A percentile compares a stretch with the other conserved stretches of the same genome.
phyloP scores from a whole-genome alignment of 2,329 filamentous ascomycete genomes.

The Colletotrichum noveboracense region DNA sequence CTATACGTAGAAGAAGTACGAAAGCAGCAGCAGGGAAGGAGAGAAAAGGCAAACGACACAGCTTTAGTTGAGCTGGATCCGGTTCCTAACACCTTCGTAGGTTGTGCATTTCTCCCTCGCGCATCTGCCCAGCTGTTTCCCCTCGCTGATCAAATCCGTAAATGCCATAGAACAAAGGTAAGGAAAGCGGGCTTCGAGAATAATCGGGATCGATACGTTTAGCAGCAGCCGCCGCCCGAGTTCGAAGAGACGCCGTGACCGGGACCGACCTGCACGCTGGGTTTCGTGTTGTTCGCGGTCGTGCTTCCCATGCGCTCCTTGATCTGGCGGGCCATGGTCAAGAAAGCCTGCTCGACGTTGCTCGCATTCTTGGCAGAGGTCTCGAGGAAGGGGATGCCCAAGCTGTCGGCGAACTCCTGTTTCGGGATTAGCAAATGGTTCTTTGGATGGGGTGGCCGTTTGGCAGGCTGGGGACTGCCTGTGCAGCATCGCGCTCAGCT shows the following conservation, averaged over 20 bases:
- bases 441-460: background rate
- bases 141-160: slow-evolving; percentile 22
- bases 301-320: slow-evolving; percentile 99
- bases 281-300: slow-evolving; percentile 96
- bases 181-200: slow-evolving; percentile 15
- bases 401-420: slow-evolving; percentile 97
- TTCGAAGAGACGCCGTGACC: slow-evolving; percentile 92
- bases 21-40: slow-evolving; percentile 12
- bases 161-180: slow-evolving; percentile 22
- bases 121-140: slow-evolving; percentile 9
- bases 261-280: slow-evolving; percentile 92
- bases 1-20: slow-evolving; percentile 24
- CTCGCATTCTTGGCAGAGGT: slow-evolving; percentile 99
- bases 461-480: background rate
- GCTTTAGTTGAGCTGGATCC: slow-evolving; percentile 15
- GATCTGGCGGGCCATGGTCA: slow-evolving; percentile 99
- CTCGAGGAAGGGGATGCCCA: slow-evolving; percentile 99
- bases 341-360: slow-evolving; percentile 99
- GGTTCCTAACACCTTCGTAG: slow-evolving; percentile 18
- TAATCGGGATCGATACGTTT: slow-evolving; percentile 43
- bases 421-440: slow-evolving; percentile 6
- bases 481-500: background rate
- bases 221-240: slow-evolving; percentile 89
- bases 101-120: slow-evolving; percentile 7
- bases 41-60: slow-evolving; percentile 22